phyloP scores from a whole-genome alignment of 371 early-diverging fungal genomes.

The Aphelidium insulamus region DNA sequence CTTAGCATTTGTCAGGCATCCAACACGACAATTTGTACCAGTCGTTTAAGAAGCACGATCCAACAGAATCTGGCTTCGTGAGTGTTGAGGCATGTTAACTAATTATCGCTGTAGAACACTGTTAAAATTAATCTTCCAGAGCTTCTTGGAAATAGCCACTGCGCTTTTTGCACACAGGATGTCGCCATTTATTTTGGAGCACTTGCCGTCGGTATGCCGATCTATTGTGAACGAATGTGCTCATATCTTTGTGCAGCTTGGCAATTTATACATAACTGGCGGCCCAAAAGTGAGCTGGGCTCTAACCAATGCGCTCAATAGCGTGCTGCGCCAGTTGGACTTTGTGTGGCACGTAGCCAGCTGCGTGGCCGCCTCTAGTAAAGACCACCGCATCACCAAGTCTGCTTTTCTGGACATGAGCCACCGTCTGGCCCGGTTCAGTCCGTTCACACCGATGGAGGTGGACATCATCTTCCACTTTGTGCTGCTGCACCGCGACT shows the following conservation, averaged over 20 bases:
- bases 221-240: too few species aligned
- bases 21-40: constrained; percentile 55
- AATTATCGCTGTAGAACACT: constrained; percentile 15
- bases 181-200: constrained; percentile 38
- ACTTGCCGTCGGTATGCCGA: constrained; percentile 39
- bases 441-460: constrained; percentile 59
- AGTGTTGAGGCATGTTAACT: constrained; percentile 6
- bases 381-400: constrained; percentile 32
- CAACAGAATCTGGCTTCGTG: constrained; percentile 11
- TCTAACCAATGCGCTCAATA: constrained; percentile 42
- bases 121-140: constrained; percentile 40
- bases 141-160: constrained; percentile 35
- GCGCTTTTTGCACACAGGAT: constrained; percentile 43
- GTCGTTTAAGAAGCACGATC: constrained; percentile 37
- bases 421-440: constrained; percentile 28
- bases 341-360: constrained; percentile 38
- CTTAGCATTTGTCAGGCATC: too few species aligned
- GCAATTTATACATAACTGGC: constrained; percentile 4
- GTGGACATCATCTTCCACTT: constrained; percentile 57
- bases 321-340: constrained; percentile 44
- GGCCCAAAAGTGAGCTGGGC: constrained; percentile 32
- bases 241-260: constrained; percentile 20
- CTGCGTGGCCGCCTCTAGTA: constrained; percentile 23
- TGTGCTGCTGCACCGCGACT: constrained; percentile 26
- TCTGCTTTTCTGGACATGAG: constrained; percentile 34